Conservation (phyloP, 1,284 basidiomycete genomes). For the Anthracocystis panici-leucophaei region DNA sequence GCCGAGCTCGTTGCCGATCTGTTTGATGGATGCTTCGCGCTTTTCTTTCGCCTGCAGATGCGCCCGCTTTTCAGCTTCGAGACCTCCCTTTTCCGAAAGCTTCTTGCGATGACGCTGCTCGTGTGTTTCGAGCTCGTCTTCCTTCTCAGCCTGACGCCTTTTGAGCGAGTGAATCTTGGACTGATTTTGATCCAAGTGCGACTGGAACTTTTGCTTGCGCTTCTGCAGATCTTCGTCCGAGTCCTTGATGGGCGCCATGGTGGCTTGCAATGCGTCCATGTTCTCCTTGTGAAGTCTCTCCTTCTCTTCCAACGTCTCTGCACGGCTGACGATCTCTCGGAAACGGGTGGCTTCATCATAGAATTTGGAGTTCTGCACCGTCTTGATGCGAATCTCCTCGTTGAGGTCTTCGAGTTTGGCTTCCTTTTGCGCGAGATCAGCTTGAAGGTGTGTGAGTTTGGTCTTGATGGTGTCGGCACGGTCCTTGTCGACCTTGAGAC, state of each 20-base stretch:
- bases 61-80: slow-evolving; percentile 64
- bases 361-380: slow-evolving; percentile 82
- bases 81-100: slow-evolving; percentile 64
- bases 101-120: slow-evolving; percentile 45
- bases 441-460: slow-evolving; percentile 53
- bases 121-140: slow-evolving; percentile 72
- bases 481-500: slow-evolving; percentile 84
- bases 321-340: slow-evolving; percentile 81
- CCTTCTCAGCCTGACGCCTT: slow-evolving; percentile 74
- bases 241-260: slow-evolving; percentile 78
- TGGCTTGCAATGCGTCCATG: slow-evolving; percentile 74
- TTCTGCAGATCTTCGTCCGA: slow-evolving; percentile 80
- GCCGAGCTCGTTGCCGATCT: slow-evolving; percentile 77
- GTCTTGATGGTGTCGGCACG: slow-evolving; percentile 77
- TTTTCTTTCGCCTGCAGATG: slow-evolving; percentile 79
- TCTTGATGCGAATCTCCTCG: slow-evolving; percentile 71
- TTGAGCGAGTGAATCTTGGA: slow-evolving; percentile 73
- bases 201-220: slow-evolving; percentile 80
- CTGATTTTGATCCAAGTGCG: slow-evolving; percentile 75
- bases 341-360: slow-evolving; percentile 87
- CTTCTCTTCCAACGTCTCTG: slow-evolving; percentile 78
- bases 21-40: slow-evolving; percentile 80
- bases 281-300: slow-evolving; percentile 78
- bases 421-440: slow-evolving; percentile 55
- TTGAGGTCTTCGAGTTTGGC: slow-evolving; percentile 58